Conservation (phyloP, 176 grass and related monocot genomes). For the Carex cristatella region DNA sequence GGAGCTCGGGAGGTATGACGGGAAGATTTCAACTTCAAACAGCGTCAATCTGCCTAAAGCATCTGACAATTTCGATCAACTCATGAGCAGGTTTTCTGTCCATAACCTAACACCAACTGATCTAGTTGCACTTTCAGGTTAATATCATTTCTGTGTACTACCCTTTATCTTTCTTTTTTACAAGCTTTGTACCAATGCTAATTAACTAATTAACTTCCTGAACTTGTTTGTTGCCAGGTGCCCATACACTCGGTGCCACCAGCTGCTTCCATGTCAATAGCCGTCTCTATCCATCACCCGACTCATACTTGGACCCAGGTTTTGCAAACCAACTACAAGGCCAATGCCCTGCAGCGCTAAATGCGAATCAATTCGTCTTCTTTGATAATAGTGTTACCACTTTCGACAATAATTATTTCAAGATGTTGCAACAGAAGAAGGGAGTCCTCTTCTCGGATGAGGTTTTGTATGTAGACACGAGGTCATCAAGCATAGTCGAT, state of each 20-base stretch:
- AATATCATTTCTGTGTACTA: background rate
- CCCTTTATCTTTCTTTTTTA: background rate
- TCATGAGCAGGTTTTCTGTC: constrained; percentile 27
- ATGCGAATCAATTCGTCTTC: constrained; percentile 30
- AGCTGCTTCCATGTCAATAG: constrained; percentile 48
- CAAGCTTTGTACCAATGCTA: background rate
- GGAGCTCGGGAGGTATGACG: constrained; percentile 50
- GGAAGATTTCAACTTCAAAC: constrained; percentile 34
- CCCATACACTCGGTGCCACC: constrained; percentile 64
- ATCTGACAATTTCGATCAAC: constrained; percentile 20
- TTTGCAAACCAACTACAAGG: constrained; percentile 43
- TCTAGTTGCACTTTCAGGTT: constrained; percentile 50
- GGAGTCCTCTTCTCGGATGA: constrained; percentile 60
- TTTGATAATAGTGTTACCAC: constrained; percentile 51
- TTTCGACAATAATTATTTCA: constrained; percentile 68
- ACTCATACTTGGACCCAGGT: constrained; percentile 13
- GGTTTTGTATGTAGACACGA: constrained; percentile 33
- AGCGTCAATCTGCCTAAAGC: constrained; percentile 25
- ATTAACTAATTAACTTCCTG: no score
- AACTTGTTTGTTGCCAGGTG: constrained; percentile 18
- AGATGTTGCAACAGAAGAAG: constrained; percentile 35
- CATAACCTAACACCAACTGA: constrained; percentile 26
- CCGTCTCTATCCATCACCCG: constrained; percentile 41
- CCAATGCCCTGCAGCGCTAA: constrained; percentile 35
- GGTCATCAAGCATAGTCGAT: constrained; percentile 23